A percentile compares a stretch with the other conserved stretches of the same genome.
phyloP scores from a whole-genome alignment of 2,329 filamentous ascomycete species.

The Clonostachys rosea region DNA sequence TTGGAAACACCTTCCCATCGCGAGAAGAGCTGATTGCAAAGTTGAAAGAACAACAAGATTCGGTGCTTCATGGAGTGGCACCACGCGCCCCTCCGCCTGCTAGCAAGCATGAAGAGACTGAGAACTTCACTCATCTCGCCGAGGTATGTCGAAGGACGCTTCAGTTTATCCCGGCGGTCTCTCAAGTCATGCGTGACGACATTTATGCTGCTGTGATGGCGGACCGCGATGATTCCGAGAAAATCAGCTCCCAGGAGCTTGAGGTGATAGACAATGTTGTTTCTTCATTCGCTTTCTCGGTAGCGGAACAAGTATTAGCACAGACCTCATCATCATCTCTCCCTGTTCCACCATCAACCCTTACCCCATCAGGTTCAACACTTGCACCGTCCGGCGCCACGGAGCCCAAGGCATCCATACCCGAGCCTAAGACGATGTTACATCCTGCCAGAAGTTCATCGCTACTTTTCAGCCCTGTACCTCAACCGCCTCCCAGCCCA shows the following conservation, averaged over 20 bases:
- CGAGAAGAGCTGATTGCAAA: slow-evolving; percentile 58
- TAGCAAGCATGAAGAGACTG: slow-evolving; percentile 53
- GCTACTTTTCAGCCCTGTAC: slow-evolving; percentile 35
- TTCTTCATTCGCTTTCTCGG: slow-evolving; percentile 72
- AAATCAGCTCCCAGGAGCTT: slow-evolving; percentile 27
- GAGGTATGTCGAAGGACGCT: slow-evolving; percentile 81
- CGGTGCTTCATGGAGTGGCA: slow-evolving; percentile 51
- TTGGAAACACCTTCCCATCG: slow-evolving; percentile 69
- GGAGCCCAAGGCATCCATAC: slow-evolving; percentile 58
- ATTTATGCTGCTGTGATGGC: slow-evolving; percentile 39
- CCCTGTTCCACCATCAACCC: slow-evolving; percentile 58
- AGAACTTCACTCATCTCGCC: slow-evolving; percentile 75
- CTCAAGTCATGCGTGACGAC: slow-evolving; percentile 76
- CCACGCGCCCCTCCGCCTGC: slow-evolving; percentile 39
- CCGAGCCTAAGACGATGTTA: slow-evolving; percentile 67
- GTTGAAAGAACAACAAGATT: slow-evolving; percentile 57
- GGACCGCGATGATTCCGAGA: slow-evolving; percentile 19
- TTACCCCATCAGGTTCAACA: slow-evolving; percentile 21
- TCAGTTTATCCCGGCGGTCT: slow-evolving; percentile 78
- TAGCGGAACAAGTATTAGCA: slow-evolving; percentile 70
- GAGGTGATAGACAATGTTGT: slow-evolving; percentile 70
- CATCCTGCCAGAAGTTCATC: slow-evolving; percentile 64
- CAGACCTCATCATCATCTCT: slow-evolving; percentile 69
- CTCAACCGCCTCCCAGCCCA: slow-evolving; percentile 39
- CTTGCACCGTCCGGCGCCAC: slow-evolving; percentile 27